Conservation (phyloP, 768 basidiomycete genomes). For the Pleurotus tuoliensis region DNA sequence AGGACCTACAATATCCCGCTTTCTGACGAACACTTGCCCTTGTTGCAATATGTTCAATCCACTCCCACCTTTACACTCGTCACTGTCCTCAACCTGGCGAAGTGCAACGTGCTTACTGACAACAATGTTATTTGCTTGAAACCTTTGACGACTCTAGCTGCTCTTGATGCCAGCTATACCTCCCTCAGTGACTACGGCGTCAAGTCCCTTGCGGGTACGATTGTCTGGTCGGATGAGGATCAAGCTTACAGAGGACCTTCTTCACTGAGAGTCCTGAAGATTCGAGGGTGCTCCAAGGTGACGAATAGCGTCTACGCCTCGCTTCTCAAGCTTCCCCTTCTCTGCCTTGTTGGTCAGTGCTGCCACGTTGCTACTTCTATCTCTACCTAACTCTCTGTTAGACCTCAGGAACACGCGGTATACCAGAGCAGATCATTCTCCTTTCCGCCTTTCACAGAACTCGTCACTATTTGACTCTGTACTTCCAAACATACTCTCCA, state of each 20-base stretch:
- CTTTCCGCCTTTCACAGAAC: neutral
- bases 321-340: constrained; percentile 49
- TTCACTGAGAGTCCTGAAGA: constrained; percentile 53
- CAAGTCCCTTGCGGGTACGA: constrained; percentile 44
- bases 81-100: constrained; percentile 57
- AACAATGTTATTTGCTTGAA: constrained; percentile 46
- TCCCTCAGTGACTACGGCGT: constrained; percentile 49
- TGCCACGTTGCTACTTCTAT: neutral
- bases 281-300: constrained; percentile 51
- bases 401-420: neutral
- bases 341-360: constrained; percentile 57
- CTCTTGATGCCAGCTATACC: constrained; percentile 62
- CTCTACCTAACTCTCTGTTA: constrained; percentile 1
- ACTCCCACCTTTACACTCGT: constrained; percentile 59
- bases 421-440: neutral
- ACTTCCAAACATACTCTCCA: neutral
- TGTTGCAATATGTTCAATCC: constrained; percentile 53
- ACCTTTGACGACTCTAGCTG: constrained; percentile 49
- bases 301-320: constrained; percentile 36
- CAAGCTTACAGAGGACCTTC: constrained; percentile 41
- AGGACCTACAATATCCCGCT: constrained; percentile 45
- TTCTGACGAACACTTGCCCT: constrained; percentile 46
- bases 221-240: constrained; percentile 33
- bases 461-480: neutral
- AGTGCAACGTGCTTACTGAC: constrained; percentile 56